phyloP scores from a whole-genome alignment of 768 basidiomycete genomes.

The Mycena rebaudengoi region DNA sequence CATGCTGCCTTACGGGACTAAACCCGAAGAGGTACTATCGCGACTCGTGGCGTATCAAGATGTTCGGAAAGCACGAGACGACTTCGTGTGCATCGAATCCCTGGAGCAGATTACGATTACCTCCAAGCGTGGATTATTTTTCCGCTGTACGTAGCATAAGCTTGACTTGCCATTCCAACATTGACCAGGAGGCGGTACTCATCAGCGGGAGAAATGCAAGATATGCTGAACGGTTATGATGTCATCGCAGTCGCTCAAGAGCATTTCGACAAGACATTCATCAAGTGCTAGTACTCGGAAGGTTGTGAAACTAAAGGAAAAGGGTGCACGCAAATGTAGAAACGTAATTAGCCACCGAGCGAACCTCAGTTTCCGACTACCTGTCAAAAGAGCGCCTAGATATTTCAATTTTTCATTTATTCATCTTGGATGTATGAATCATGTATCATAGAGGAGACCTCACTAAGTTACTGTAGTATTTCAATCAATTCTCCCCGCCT shows the following conservation, averaged over 20 bases:
- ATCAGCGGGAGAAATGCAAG: constrained; percentile 9
- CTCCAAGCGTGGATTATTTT: background rate
- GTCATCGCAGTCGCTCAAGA: constrained; percentile 3
- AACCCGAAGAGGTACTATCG: background rate
- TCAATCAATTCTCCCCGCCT: too few species aligned
- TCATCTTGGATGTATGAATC: too few species aligned
- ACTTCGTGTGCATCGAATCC: background rate
- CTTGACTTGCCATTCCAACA: background rate
- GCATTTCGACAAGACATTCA: background rate
- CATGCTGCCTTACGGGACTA: constrained; percentile 5
- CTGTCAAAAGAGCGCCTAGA: too few species aligned
- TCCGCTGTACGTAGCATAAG: background rate
- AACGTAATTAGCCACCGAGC: too few species aligned
- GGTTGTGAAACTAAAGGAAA: too few species aligned
- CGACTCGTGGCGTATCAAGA: constrained; percentile 10
- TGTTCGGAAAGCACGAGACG: constrained; percentile 8
- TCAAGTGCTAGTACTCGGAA: too few species aligned
- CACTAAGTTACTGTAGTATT: too few species aligned
- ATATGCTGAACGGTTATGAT: constrained; percentile 2
- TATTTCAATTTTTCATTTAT: too few species aligned
- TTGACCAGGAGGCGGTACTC: background rate
- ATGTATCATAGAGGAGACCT: too few species aligned
- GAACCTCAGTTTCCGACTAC: too few species aligned
- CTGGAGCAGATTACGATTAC: constrained; percentile 1
- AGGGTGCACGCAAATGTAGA: too few species aligned